A percentile compares a stretch with the other conserved stretches of the same genome.
Evolutionary conservation across 108 stramenopile species (phyloP).

Genomic region (Cyclotella distinguenda): DNA sequence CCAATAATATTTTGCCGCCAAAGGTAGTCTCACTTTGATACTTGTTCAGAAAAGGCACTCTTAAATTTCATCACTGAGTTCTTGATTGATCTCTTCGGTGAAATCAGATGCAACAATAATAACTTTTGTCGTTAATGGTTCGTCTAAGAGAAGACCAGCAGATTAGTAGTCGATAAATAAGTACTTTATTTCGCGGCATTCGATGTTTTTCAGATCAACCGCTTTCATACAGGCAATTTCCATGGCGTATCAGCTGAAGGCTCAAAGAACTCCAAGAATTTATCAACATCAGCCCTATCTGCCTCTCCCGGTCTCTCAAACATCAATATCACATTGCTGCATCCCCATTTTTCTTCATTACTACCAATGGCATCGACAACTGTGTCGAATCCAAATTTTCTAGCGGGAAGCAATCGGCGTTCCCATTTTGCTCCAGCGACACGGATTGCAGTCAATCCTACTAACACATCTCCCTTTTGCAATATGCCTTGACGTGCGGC

Average conservation of each 20-base stretch:
- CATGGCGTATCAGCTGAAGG: conserved; percentile 73
- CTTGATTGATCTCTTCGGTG: too few relatives aligned
- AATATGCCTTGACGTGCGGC: conserved; percentile 67
- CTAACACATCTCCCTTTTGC: conserved; percentile 64
- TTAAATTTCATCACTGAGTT: too few relatives aligned
- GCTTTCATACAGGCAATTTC: conserved; percentile 42
- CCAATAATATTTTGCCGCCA: too few relatives aligned
- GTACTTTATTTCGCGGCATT: too few relatives aligned
- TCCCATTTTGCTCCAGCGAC: conserved; percentile 71
- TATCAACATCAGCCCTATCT: conserved; percentile 48
- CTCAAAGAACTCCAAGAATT: conserved; percentile 81
- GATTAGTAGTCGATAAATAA: too few relatives aligned
- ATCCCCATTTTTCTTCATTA: conserved; percentile 82
- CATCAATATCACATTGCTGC: conserved; percentile 77
- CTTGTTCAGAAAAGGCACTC: too few relatives aligned
- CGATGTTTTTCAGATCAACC: background rate
- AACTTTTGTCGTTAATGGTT: too few relatives aligned
- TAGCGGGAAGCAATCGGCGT: conserved; percentile 66
- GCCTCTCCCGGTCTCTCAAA: conserved; percentile 79
- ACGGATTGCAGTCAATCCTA: conserved; percentile 77
- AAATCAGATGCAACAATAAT: too few relatives aligned
- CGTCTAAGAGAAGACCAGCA: too few relatives aligned
- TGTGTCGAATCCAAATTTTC: conserved; percentile 78
- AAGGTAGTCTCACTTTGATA: too few relatives aligned
- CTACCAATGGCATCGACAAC: conserved; percentile 75